Conservation (phyloP, 2,329 filamentous ascomycete genomes). For the Paramyrothecium sp. region DNA sequence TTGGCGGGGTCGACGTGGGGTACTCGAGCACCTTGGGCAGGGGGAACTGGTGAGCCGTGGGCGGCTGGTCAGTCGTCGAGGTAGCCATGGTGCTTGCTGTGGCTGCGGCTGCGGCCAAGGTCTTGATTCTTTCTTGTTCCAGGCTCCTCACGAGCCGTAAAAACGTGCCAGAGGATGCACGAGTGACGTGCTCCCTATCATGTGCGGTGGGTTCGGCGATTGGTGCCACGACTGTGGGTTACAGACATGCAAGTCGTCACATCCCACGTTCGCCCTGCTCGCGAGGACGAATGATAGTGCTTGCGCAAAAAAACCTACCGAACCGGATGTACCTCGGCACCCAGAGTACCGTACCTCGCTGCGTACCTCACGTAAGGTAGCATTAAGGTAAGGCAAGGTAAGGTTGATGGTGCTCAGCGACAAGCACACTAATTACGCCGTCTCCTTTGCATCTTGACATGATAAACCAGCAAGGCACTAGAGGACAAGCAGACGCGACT, state of each 20-base stretch:
- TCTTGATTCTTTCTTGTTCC: background rate
- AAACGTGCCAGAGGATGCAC: background rate
- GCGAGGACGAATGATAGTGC: background rate
- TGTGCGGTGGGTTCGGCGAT: background rate
- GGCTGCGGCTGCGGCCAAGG: constrained; percentile 12
- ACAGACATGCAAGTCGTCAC: background rate
- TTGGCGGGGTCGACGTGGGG: constrained; percentile 57
- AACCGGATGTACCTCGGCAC: background rate
- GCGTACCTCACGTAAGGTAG: background rate
- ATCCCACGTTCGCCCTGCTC: background rate
- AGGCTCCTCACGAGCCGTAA: background rate
- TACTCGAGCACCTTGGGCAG: constrained; percentile 66
- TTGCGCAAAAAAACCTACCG: background rate
- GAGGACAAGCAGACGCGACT: background rate
- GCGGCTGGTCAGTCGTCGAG: background rate
- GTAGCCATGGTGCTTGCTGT: constrained; percentile 3
- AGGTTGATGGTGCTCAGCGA: too few relatives aligned
- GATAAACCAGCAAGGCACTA: background rate
- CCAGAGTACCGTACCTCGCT: background rate
- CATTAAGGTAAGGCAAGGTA: too few relatives aligned
- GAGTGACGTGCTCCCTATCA: background rate
- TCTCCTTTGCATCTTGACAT: too few relatives aligned
- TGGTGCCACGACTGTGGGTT: background rate
- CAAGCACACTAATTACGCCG: too few relatives aligned
- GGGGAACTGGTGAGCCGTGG: constrained; percentile 34